phyloP scores from a whole-genome alignment of 2,329 filamentous ascomycete genomes.

The Madurella fahalii region DNA sequence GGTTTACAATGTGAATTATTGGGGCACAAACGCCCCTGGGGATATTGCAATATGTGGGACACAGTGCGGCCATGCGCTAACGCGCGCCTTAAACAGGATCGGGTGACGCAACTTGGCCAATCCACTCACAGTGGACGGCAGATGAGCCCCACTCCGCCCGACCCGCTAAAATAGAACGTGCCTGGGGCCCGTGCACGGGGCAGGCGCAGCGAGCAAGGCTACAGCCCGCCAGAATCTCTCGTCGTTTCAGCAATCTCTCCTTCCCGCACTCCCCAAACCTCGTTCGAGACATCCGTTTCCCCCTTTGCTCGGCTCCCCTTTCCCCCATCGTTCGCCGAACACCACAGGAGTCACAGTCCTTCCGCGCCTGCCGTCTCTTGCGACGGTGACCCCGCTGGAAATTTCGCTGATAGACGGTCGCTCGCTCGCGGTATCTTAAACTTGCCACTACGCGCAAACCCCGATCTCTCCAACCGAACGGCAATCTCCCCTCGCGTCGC shows the following conservation, averaged over 20 bases:
- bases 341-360: not conserved
- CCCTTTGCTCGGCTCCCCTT: constrained; percentile 10
- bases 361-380: not conserved
- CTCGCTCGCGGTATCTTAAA: not conserved
- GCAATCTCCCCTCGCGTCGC: not conserved
- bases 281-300: constrained; percentile 26
- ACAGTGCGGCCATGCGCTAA: too few species aligned
- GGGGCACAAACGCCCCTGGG: too few species aligned
- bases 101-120: not conserved
- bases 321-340: not conserved
- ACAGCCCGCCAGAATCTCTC: constrained; percentile 20
- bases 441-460: constrained; percentile 7
- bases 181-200: not conserved
- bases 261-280: constrained; percentile 26
- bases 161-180: not conserved
- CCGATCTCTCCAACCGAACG: not conserved
- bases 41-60: too few species aligned
- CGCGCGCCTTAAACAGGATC: not conserved
- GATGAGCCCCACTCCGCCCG: not conserved
- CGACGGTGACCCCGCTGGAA: not conserved
- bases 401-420: not conserved
- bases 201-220: constrained; percentile 20
- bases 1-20: too few species aligned
- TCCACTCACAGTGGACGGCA: not conserved
- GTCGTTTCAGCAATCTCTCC: constrained; percentile 30